These are phyloP conservation scores for Aureobasidium subglaciale DNA, from an alignment of 2,329 filamentous ascomycete genomes.

Conservation along the genomic window DNA sequence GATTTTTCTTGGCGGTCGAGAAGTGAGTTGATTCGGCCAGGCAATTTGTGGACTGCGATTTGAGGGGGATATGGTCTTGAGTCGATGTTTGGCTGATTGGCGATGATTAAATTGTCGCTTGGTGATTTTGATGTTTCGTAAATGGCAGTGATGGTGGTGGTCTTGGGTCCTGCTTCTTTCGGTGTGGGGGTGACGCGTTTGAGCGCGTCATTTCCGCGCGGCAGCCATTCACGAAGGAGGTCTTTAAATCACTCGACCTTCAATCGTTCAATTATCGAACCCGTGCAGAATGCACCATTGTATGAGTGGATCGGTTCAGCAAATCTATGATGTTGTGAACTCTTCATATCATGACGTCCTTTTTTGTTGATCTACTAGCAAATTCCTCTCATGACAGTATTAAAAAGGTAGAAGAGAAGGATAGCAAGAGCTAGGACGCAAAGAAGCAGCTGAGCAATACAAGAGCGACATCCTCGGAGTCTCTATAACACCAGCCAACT, in stretches of 20 bases:
- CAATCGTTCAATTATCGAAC: too few species aligned
- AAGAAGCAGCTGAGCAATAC: neutral
- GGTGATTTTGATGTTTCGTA: neutral
- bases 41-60: neutral
- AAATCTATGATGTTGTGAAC: too few species aligned
- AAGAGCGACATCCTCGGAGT: too few species aligned
- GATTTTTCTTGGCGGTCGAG: neutral
- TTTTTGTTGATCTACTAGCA: too few species aligned
- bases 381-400: slow-evolving; percentile 1
- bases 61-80: too few species aligned
- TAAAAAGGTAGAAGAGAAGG: neutral
- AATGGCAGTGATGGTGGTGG: neutral
- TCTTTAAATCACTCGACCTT: too few species aligned
- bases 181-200: neutral
- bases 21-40: neutral
- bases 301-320: too few species aligned
- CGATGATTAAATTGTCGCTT: neutral
- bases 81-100: too few species aligned
- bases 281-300: too few species aligned
- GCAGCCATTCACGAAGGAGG: too few species aligned
- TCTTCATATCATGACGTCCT: too few species aligned
- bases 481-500: slow-evolving; percentile 32
- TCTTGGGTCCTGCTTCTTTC: neutral
- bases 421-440: neutral
- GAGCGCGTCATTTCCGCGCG: slow-evolving; percentile 4